Percentiles rank a stretch among this genome's conserved stretches.
Evolutionary conservation across 2,329 filamentous ascomycete genomes (phyloP).

Genomic region (Fusarium sp.): DNA sequence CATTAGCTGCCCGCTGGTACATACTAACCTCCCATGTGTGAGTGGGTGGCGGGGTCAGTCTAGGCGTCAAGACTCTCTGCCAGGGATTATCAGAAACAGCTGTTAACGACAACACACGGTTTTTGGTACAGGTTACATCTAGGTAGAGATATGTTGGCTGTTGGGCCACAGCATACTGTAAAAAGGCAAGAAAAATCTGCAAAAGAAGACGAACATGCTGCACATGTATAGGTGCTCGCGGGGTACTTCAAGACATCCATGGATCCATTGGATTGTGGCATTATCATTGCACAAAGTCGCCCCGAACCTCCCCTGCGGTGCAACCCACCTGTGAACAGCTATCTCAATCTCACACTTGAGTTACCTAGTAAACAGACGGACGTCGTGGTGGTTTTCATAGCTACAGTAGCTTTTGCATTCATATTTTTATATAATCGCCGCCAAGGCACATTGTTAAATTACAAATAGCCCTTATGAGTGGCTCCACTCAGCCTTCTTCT

Average conservation of each 20-base stretch:
- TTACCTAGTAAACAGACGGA: not conserved
- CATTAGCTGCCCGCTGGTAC: not conserved
- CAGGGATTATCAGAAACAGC: conserved; percentile 20
- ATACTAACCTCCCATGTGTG: not conserved
- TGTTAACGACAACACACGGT: conserved; percentile 18
- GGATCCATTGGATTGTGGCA: not conserved
- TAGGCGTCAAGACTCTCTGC: conserved; percentile 22
- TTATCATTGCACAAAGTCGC: not conserved
- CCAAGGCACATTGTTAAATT: not conserved
- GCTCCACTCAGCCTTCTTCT: conserved; percentile 92
- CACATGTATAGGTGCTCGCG: not conserved
- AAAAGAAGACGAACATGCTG: not conserved
- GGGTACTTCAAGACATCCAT: conserved; percentile 4
- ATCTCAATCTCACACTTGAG: conserved; percentile 11
- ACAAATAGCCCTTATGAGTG: conserved; percentile 66
- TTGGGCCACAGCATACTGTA: conserved; percentile 4
- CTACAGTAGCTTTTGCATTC: not conserved
- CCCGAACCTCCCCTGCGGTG: not conserved
- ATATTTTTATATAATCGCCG: not conserved
- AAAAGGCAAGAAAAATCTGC: not conserved
- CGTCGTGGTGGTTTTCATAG: not conserved
- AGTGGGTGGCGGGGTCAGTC: conserved; percentile 38
- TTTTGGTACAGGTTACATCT: not conserved
- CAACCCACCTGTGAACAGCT: not conserved
- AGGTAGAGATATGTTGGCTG: not conserved